Percentiles rank a stretch among this genome's conserved stretches.
Evolutionary conservation across 23 red algal species (phyloP).

Genomic region (Gracilariopsis chorda): DNA sequence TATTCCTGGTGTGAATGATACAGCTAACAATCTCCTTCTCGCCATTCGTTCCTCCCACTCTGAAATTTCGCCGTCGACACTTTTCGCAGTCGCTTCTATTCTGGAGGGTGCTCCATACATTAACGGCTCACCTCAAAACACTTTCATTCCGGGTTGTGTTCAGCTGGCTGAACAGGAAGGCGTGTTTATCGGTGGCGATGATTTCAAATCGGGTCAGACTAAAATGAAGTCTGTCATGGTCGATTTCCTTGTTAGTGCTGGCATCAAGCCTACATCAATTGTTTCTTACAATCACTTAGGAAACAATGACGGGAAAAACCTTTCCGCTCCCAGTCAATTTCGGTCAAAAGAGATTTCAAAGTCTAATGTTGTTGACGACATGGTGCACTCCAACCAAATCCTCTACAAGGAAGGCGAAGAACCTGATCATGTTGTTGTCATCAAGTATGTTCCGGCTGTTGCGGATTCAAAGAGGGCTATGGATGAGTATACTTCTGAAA

Average conservation of each 20-base stretch:
- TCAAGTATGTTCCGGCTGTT: conserved; percentile 98
- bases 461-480: conserved; percentile 93
- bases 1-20: conserved; percentile 91
- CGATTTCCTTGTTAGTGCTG: conserved; percentile 91
- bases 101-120: conserved; percentile 95
- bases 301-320: conserved; percentile 98
- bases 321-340: conserved; percentile 95
- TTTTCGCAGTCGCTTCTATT: conserved; percentile 97
- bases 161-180: conserved; percentile 77
- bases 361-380: conserved; percentile 95
- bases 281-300: conserved; percentile 98
- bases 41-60: conserved; percentile 75
- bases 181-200: conserved; percentile 96
- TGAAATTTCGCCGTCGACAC: conserved; percentile 87
- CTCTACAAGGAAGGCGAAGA: conserved; percentile 83
- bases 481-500: conserved; percentile 97
- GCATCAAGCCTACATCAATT: conserved; percentile 92
- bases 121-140: conserved; percentile 98
- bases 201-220: conserved; percentile 99
- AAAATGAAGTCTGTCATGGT: conserved; percentile 97
- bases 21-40: conserved; percentile 72
- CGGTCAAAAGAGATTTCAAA: conserved; percentile 96
- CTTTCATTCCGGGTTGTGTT: conserved; percentile 95
- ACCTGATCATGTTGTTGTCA: conserved; percentile 99
- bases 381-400: conserved; percentile 91